phyloP scores from a whole-genome alignment of 306 rosid genomes.

The Elaeagnus macrophylla region DNA sequence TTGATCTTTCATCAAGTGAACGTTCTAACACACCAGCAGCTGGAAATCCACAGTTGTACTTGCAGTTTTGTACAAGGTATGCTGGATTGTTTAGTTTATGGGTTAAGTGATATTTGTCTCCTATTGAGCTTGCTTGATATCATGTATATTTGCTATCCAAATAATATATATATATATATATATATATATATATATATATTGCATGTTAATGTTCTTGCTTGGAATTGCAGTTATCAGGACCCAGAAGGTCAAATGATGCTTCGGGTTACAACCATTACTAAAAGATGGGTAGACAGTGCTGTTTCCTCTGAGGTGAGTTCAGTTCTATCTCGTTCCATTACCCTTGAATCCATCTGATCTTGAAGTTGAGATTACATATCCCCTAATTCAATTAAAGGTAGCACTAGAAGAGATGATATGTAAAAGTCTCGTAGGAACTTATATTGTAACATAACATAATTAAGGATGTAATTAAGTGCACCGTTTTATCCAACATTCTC shows the following conservation, averaged over 20 bases:
- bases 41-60: conserved; percentile 75
- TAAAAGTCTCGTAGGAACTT: too few species aligned
- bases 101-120: conserved; percentile 6
- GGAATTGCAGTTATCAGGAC: conserved; percentile 64
- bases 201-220: conserved; percentile 4
- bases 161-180: too few species aligned
- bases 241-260: conserved; percentile 75
- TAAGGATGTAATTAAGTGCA: too few species aligned
- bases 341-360: neutral
- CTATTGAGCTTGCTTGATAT: conserved; percentile 5
- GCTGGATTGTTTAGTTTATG: conserved; percentile 10
- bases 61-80: conserved; percentile 88
- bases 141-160: neutral
- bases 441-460: too few species aligned
- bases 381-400: too few species aligned
- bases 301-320: conserved; percentile 73
- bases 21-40: conserved; percentile 63
- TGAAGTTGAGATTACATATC: too few species aligned
- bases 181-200: too few species aligned
- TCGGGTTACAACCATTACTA: conserved; percentile 81
- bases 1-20: conserved; percentile 89
- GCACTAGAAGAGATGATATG: too few species aligned
- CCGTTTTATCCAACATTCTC: too few species aligned
- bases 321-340: conserved; percentile 8
- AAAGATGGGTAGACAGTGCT: conserved; percentile 83